Conservation (phyloP, 2,329 filamentous ascomycete genomes). For the Arachnomyces sp. region DNA sequence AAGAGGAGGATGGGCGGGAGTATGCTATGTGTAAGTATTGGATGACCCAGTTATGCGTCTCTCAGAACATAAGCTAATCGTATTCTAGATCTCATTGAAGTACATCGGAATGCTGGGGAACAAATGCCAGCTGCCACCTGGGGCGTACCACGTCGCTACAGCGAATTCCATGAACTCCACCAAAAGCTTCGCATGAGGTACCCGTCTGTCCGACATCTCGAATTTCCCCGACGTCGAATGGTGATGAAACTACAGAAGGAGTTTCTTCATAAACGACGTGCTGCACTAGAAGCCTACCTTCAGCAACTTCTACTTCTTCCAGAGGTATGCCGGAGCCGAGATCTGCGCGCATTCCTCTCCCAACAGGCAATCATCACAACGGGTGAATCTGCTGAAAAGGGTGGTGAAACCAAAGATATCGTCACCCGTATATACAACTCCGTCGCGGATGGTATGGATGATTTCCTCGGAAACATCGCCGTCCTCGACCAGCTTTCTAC, state of each 20-base stretch:
- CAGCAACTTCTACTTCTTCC: conserved; percentile 73
- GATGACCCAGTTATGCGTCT: background rate
- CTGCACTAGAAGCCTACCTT: conserved; percentile 78
- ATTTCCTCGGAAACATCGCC: conserved; percentile 91
- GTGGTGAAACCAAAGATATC: conserved; percentile 66
- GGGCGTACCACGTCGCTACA: conserved; percentile 87
- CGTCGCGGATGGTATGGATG: conserved; percentile 95
- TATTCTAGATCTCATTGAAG: conserved; percentile 67
- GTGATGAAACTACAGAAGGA: conserved; percentile 96
- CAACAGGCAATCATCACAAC: conserved; percentile 65
- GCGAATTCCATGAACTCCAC: conserved; percentile 92
- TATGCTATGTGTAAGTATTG: conserved; percentile 65
- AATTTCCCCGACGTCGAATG: conserved; percentile 85
- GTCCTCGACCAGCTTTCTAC: conserved; percentile 89
- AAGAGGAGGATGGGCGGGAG: conserved; percentile 85
- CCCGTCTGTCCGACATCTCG: conserved; percentile 75
- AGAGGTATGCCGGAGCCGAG: conserved; percentile 87
- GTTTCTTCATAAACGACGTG: conserved; percentile 80
- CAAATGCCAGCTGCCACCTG: conserved; percentile 95
- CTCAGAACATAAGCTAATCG: conserved; percentile 11
- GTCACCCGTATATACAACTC: conserved; percentile 94
- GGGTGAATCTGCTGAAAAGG: conserved; percentile 50
- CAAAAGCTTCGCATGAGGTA: conserved; percentile 79
- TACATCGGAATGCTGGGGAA: conserved; percentile 80
- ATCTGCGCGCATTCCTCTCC: conserved; percentile 85